Base-by-base conservation (phyloP, 1,139 yeast genomes). In the Pichia sp. region DNA sequence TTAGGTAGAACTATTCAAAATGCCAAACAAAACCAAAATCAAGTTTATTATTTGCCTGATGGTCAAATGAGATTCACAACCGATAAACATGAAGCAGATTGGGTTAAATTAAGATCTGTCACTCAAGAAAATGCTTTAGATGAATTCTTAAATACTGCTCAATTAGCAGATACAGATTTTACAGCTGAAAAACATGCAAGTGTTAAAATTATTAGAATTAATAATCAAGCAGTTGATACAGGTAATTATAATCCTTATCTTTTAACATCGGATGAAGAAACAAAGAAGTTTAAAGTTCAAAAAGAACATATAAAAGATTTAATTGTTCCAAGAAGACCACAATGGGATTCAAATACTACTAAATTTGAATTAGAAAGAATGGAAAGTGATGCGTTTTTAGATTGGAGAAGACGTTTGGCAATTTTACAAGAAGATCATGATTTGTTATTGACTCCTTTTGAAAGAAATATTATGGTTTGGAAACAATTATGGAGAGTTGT, bases 401-500 rank as follows among this genome's bases (percentile, higher is more conserved):
- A 84, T 30, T 94, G 98, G 99, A 78, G 98, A 68, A 75, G 97
- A 60, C 80, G 81, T 39, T 72, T 94, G 51, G 98, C 98, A 0
- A 67, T 74, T 38, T 71, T 94, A 49, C 94, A 94, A 51, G 96
- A 92, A 61, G 75, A 73, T 51, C 78, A 77, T 53, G 96, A 92
- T 62, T 70, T 94, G 56, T 70, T 90, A 51, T 73, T 94, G 63
- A 94, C 99, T 0, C 99, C 99, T 2, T 94, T 92, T 62, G 99
- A 94, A 68, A 78, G 98, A 66, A 94, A 94, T 62, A 73, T 94
- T 55, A 97, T 92, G 70, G 97, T 94, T 49, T 94, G 99, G 99
- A 81, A 94, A 63, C 99, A 94, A 66, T 70, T 94, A 55, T 94
- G 99, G 99, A 76, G 99, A 67, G 99, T 94, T 42, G 87, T 90